Evolutionary conservation across 129 eudicot species (phyloP).

Genomic region (Pseudognaphalium luteoalbum): DNA sequence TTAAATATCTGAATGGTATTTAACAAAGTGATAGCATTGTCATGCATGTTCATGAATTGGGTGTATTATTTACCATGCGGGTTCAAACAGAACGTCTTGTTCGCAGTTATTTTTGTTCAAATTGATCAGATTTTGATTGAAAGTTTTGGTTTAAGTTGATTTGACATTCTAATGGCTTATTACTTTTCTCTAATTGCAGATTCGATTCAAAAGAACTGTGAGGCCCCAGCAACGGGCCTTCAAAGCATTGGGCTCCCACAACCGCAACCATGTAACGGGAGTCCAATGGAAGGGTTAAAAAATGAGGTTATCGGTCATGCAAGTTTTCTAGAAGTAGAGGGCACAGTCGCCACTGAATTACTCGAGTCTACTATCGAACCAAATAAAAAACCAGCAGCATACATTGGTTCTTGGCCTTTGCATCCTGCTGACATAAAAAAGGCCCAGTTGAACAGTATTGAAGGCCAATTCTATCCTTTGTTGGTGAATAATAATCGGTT

Average conservation of each 20-base stretch:
- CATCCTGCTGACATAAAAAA: constrained; percentile 41
- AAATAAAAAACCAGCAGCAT: constrained; percentile 29
- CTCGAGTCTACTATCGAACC: constrained; percentile 46
- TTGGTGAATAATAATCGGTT: constrained; percentile 44
- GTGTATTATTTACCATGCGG: no score
- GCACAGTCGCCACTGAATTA: constrained; percentile 26
- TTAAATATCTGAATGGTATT: no score
- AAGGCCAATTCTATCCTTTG: constrained; percentile 57
- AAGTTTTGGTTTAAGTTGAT: no score
- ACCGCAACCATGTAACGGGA: constrained; percentile 37
- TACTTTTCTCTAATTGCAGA: constrained; percentile 36
- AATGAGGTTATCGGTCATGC: constrained; percentile 37
- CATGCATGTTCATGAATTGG: no score
- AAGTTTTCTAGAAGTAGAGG: constrained; percentile 40
- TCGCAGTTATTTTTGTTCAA: no score
- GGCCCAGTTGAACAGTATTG: constrained; percentile 46
- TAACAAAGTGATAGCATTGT: no score
- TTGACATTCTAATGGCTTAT: background rate
- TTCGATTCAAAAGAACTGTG: constrained; percentile 57
- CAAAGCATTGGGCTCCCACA: constrained; percentile 49
- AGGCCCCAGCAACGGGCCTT: constrained; percentile 62
- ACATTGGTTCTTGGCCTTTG: constrained; percentile 43
- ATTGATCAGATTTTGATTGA: background rate
- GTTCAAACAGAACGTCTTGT: no score
- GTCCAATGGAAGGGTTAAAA: constrained; percentile 48